phyloP scores from a whole-genome alignment of 306 rosid genomes.

The Medicago ruthenica region DNA sequence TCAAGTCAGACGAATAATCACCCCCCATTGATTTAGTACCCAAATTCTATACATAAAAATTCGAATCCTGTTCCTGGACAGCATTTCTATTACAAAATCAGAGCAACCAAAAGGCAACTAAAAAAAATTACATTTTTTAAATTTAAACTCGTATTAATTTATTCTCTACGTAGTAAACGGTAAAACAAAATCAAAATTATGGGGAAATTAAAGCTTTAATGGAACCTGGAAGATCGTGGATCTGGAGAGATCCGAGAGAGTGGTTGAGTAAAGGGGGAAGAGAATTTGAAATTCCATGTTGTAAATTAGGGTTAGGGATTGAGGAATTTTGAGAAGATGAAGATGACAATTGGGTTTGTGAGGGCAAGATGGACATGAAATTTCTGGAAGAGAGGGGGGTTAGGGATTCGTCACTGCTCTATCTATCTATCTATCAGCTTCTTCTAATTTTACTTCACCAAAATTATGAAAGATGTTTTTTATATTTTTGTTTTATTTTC shows the following conservation, averaged over 20 bases:
- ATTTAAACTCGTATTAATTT: too few species aligned
- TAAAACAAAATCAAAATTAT: background rate
- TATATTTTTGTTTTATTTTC: background rate
- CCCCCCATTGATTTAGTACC: background rate
- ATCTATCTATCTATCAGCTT: conserved; percentile 10
- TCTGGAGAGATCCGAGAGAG: conserved; percentile 63
- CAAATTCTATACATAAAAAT: background rate
- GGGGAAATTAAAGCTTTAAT: background rate
- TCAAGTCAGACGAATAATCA: background rate
- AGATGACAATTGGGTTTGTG: conserved; percentile 66
- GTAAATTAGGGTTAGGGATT: conserved; percentile 65
- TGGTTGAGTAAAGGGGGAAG: conserved; percentile 43
- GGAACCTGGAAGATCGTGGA: conserved; percentile 66
- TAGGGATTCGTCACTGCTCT: conserved; percentile 32
- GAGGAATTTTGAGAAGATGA: conserved; percentile 60
- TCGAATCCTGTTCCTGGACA: background rate
- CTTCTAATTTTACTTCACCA: background rate
- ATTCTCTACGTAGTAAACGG: background rate
- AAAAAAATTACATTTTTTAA: too few species aligned
- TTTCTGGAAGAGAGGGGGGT: conserved; percentile 42
- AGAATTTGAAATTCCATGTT: conserved; percentile 60
- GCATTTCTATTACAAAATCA: conserved; percentile 2
- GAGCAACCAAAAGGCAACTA: background rate
- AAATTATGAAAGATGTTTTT: background rate
- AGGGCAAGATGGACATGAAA: conserved; percentile 99